Percentiles rank a stretch among this genome's conserved stretches.
Conservation (phyloP, 1,284 basidiomycete genomes). For the Ganoderma leucocontextum region DNA sequence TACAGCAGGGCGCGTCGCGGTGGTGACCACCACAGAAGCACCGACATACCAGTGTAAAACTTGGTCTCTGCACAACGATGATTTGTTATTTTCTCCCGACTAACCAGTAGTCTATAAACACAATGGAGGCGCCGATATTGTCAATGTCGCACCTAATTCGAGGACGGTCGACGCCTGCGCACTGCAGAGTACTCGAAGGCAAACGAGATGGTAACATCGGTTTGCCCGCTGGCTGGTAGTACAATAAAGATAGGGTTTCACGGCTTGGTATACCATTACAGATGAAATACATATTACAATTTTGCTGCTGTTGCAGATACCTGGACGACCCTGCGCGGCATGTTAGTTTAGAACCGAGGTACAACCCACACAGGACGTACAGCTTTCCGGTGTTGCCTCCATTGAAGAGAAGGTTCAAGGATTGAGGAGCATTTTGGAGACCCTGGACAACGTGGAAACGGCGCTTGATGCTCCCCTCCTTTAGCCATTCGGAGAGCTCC, state of each 20-base stretch:
- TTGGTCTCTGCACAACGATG: no score
- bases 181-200: no score
- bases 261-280: not conserved
- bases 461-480: conserved; percentile 80
- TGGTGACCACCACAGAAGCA: not conserved
- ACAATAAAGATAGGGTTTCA: not conserved
- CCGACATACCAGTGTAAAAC: not conserved
- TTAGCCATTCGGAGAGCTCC: conserved; percentile 63
- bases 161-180: not conserved
- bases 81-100: no score
- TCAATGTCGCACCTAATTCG: not conserved
- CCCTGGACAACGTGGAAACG: conserved; percentile 85
- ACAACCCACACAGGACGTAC: conserved; percentile 51
- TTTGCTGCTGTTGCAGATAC: conserved; percentile 21
- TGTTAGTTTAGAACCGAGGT: not conserved
- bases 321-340: conserved; percentile 21
- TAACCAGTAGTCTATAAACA: no score
- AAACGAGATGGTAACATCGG: not conserved
- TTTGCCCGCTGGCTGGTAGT: not conserved
- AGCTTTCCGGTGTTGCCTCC: conserved; percentile 89
- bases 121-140: not conserved
- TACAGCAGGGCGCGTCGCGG: not conserved
- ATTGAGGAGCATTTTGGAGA: conserved; percentile 73
- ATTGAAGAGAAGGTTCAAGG: conserved; percentile 75
- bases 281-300: conserved; percentile 8